phyloP scores from a whole-genome alignment of 2,329 filamentous ascomycete genomes.

The Myriosclerotinia duriaeana region DNA sequence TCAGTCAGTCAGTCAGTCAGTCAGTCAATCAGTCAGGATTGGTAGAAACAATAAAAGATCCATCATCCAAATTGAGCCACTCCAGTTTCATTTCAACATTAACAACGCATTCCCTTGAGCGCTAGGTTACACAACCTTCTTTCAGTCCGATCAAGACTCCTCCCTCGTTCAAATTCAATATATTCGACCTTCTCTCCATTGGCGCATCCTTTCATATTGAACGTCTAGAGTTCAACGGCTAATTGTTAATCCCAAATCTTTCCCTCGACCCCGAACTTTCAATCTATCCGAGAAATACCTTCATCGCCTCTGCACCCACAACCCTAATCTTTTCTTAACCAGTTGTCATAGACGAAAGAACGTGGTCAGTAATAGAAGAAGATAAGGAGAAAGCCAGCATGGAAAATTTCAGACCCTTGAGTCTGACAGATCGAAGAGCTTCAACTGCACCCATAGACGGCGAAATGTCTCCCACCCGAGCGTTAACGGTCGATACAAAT shows the following conservation, averaged over 20 bases:
- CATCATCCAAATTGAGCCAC: background rate
- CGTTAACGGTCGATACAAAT: constrained; percentile 51
- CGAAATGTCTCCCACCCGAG: constrained; percentile 38
- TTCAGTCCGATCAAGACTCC: background rate
- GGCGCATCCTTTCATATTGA: constrained; percentile 4
- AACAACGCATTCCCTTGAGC: constrained; percentile 21
- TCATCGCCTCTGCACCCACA: background rate
- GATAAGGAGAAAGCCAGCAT: constrained; percentile 27
- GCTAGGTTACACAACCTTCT: constrained; percentile 19
- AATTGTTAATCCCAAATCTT: constrained; percentile 10
- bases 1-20: too few species aligned
- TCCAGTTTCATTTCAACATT: constrained; percentile 14
- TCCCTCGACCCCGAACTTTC: constrained; percentile 13
- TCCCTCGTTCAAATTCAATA: constrained; percentile 1
- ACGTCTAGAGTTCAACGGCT: constrained; percentile 7
- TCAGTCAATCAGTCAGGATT: too few species aligned
- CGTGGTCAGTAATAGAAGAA: too few species aligned
- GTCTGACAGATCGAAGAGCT: constrained; percentile 61
- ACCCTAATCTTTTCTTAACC: background rate
- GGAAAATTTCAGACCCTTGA: constrained; percentile 49
- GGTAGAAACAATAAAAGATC: background rate
- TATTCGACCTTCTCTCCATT: background rate
- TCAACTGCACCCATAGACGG: constrained; percentile 56
- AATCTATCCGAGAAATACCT: constrained; percentile 1
- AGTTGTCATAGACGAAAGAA: background rate